Percentiles rank a stretch among this genome's conserved stretches.
Conservation (phyloP, 371 early-diverging fungal species). For the Blakeslea trispora region DNA sequence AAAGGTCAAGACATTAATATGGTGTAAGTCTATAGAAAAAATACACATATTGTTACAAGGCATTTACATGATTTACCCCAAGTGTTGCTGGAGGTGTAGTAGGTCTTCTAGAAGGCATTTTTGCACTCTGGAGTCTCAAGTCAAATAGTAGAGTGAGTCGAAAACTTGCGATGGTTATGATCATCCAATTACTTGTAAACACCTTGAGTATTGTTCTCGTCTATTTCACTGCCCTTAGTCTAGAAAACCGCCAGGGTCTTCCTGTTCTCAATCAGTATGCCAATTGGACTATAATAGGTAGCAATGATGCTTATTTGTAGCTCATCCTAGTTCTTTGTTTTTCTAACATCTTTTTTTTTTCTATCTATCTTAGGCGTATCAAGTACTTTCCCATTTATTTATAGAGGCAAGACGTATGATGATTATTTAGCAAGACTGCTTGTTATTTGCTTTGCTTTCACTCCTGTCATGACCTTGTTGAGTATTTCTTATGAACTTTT, state of each 20-base stretch:
- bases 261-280: conserved; percentile 68
- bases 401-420: conserved; percentile 61
- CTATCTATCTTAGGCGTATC: conserved; percentile 61
- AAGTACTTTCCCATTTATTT: conserved; percentile 63
- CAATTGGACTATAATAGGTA: conserved; percentile 74
- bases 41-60: background rate
- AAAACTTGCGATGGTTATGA: conserved; percentile 6
- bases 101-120: conserved; percentile 12
- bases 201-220: conserved; percentile 47
- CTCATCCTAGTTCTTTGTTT: background rate
- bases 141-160: conserved; percentile 10
- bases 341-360: background rate
- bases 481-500: conserved; percentile 87
- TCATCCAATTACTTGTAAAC: conserved; percentile 30
- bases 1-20: conserved; percentile 72
- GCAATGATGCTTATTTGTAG: conserved; percentile 1
- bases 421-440: conserved; percentile 80
- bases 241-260: conserved; percentile 62
- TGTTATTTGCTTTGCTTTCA: conserved; percentile 84
- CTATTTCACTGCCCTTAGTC: conserved; percentile 54
- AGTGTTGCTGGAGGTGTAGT: conserved; percentile 29
- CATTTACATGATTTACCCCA: background rate
- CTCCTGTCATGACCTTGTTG: conserved; percentile 84
- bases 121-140: conserved; percentile 6
- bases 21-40: conserved; percentile 58